Evolutionary conservation across 108 stramenopile genomes (phyloP), one percentile per base, ranked within the genome.

Genomic region (Aurantiochytrium sp.): DNA sequence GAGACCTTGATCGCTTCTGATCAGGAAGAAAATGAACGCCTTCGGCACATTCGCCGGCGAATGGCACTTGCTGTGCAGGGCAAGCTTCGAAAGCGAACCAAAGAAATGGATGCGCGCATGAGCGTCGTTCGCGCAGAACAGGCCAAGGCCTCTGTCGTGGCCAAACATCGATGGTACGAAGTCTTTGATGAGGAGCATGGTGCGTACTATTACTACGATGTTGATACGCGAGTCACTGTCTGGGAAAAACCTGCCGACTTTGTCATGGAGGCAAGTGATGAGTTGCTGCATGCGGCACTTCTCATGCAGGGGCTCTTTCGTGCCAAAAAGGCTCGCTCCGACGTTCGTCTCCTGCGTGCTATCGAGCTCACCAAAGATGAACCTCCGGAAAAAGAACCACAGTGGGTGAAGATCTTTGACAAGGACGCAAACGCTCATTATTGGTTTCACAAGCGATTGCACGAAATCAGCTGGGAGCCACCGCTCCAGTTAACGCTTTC

Each of bases 171-270:
- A 6, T 83, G 76, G 76, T 53, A 25, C 4, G 76, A 83, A 35
- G 76, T 45, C 19, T 83, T 45, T 23, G 76, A 83, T 23, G 76
- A 83, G 51, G 51, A 47, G 28, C 51, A 47, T 18, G 49, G 49
- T 6, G 4, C 76, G 28, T 83, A 45, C 23, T 83, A 83, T 23
- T 83, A 83, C 51, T 83, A 83, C 76, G 51, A 83, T 83, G 76
- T 83, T 6, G 51, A 83, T 12, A 53, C 76, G 23, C 51, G n/a
- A 6, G 23, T 25, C n/a, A 83, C 76, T 18, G 76, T 83, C n/a
- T 83, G 76, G 76, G 76, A 83, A 28, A 83, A 53, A 45, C 76
- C 76, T 12, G 76, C 14, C 6, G 76, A 83, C 76, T 83, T 83
- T 83, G 76, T 83, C n/a, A 83, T 83, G 76, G 49, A 47, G 19